These are phyloP conservation scores for Candolleomyces efflorescens DNA, from an alignment of 768 basidiomycete species.

Conservation along the genomic window DNA sequence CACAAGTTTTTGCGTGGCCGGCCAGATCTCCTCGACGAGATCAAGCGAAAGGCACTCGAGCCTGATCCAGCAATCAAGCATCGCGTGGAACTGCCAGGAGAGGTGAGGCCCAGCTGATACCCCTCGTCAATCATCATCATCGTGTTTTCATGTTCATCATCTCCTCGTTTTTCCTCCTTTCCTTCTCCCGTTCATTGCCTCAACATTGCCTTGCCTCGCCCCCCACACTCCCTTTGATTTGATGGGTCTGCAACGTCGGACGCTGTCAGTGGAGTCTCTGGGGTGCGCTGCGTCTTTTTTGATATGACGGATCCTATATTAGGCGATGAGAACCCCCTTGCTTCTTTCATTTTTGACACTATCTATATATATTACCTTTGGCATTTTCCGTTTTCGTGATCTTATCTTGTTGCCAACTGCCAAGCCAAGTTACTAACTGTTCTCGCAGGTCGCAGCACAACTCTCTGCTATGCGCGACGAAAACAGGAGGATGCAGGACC, in stretches of 20 bases:
- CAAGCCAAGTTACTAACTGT: constrained; percentile 8
- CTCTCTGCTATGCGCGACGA: constrained; percentile 70
- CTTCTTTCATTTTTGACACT: background rate
- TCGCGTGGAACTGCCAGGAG: constrained; percentile 77
- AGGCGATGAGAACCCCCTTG: no score
- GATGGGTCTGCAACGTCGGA: background rate
- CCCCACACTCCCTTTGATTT: background rate
- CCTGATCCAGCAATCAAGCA: constrained; percentile 70
- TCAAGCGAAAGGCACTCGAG: constrained; percentile 82
- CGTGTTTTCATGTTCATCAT: background rate
- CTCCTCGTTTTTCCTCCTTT: background rate
- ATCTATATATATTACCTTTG: constrained; percentile 5
- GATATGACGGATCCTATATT: background rate
- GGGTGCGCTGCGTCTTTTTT: background rate
- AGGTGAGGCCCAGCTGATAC: constrained; percentile 42
- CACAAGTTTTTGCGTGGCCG: constrained; percentile 80
- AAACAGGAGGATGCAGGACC: constrained; percentile 59
- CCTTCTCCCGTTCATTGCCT: background rate
- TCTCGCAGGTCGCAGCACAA: constrained; percentile 51
- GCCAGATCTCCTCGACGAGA: constrained; percentile 78
- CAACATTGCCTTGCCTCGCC: background rate
- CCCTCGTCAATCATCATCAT: background rate
- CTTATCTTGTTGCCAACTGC: constrained; percentile 6
- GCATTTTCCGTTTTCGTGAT: background rate
- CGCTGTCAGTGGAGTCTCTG: background rate